Conservation (phyloP, 192 early-diverging fungal genomes). For the Entomortierella lignicola region DNA sequence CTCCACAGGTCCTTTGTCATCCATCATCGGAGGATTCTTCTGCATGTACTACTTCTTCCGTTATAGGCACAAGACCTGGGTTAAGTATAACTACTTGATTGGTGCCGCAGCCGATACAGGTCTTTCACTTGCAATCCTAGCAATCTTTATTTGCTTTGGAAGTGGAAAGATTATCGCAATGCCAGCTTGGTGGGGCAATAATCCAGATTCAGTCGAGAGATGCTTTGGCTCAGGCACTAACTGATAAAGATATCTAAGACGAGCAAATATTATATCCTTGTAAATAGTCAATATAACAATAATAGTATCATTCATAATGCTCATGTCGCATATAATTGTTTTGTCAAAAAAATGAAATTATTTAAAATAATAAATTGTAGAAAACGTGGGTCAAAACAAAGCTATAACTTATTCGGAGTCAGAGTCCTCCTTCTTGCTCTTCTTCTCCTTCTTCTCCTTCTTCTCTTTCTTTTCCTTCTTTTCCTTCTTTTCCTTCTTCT, state of each 20-base stretch:
- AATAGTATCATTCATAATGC: too few species aligned
- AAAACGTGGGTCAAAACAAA: neutral
- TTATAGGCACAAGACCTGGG: conserved; percentile 52
- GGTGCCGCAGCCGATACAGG: conserved; percentile 54
- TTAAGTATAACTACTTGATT: conserved; percentile 58
- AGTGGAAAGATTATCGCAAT: conserved; percentile 48
- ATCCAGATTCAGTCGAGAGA: conserved; percentile 33
- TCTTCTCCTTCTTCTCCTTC: conserved; percentile 60
- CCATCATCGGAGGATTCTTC: conserved; percentile 56
- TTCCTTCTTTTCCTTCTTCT: conserved; percentile 57
- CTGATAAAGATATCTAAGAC: neutral
- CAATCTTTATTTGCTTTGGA: conserved; percentile 49
- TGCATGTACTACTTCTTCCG: conserved; percentile 60
- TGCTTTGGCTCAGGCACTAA: conserved; percentile 46
- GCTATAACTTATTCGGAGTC: conserved; percentile 38
- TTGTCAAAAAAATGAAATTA: too few species aligned
- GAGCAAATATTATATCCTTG: too few species aligned
- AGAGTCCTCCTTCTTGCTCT: conserved; percentile 53
- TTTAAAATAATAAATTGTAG: neutral
- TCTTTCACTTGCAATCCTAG: conserved; percentile 40
- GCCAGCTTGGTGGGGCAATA: conserved; percentile 52
- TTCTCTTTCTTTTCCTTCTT: conserved; percentile 54
- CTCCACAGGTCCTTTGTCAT: conserved; percentile 54
- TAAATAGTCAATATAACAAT: too few species aligned
- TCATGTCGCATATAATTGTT: too few species aligned